phyloP scores from a whole-genome alignment of 1,284 basidiomycete genomes.

The Pulchroboletus neoregius region DNA sequence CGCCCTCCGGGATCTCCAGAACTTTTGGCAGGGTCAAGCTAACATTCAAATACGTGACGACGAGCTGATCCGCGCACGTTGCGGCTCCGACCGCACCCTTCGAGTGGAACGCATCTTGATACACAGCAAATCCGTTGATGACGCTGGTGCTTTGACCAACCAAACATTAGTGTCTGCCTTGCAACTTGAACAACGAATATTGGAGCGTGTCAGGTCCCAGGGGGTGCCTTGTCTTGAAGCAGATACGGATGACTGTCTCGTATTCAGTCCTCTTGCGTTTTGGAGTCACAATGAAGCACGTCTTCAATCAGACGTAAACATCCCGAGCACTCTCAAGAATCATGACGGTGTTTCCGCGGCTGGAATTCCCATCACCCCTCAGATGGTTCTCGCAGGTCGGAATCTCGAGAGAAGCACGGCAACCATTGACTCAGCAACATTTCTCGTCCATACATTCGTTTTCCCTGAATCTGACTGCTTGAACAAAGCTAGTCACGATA shows the following conservation, averaged over 20 bases:
- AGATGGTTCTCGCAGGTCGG: slow-evolving; percentile 74
- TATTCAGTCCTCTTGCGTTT: slow-evolving; percentile 68
- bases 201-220: slow-evolving; percentile 40
- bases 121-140: slow-evolving; percentile 50
- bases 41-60: slow-evolving; percentile 61
- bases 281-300: slow-evolving; percentile 61
- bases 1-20: slow-evolving; percentile 58
- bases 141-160: slow-evolving; percentile 55
- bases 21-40: slow-evolving; percentile 64
- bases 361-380: slow-evolving; percentile 59
- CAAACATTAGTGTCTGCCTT: slow-evolving; percentile 60
- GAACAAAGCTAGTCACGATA: slow-evolving; percentile 53
- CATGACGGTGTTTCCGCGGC: slow-evolving; percentile 51
- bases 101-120: slow-evolving; percentile 77
- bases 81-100: slow-evolving; percentile 67
- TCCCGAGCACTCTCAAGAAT: slow-evolving; percentile 54
- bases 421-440: slow-evolving; percentile 60
- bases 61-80: slow-evolving; percentile 66
- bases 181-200: slow-evolving; percentile 57
- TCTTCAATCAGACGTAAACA: slow-evolving; percentile 51
- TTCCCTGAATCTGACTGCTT: slow-evolving; percentile 71
- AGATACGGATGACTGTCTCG: slow-evolving; percentile 51
- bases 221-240: slow-evolving; percentile 49
- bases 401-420: slow-evolving; percentile 47
- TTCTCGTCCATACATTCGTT: slow-evolving; percentile 74